phyloP scores from a whole-genome alignment of 2,329 filamentous ascomycete species.

The Aureobasidium sp. region DNA sequence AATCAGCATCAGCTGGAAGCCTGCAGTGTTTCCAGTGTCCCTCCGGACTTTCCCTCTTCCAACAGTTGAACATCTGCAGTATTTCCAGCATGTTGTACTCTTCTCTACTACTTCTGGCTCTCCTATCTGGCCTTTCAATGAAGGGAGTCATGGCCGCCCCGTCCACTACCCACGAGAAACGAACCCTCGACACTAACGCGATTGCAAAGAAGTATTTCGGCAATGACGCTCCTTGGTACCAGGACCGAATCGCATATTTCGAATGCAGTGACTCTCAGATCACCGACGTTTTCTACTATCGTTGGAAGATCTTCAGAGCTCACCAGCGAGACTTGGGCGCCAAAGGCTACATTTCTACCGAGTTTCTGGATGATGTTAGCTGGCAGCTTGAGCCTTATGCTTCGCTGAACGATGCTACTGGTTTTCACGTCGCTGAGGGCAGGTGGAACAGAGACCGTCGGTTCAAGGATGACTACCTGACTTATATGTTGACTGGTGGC shows the following conservation, averaged over 20 bases:
- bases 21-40: neutral
- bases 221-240: constrained; percentile 37
- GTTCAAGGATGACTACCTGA: constrained; percentile 38
- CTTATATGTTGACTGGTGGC: constrained; percentile 34
- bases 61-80: neutral
- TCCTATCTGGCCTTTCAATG: neutral
- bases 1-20: neutral
- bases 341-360: constrained; percentile 39
- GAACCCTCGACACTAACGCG: neutral
- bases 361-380: constrained; percentile 38
- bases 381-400: constrained; percentile 39
- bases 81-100: constrained; percentile 3
- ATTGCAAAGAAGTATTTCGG: constrained; percentile 28
- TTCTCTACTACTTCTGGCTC: neutral
- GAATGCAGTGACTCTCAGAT: constrained; percentile 33
- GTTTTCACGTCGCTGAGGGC: constrained; percentile 38
- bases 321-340: constrained; percentile 39
- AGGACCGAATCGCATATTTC: constrained; percentile 33
- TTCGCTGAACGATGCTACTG: constrained; percentile 39
- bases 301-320: constrained; percentile 38
- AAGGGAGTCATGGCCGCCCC: neutral
- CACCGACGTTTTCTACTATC: constrained; percentile 41
- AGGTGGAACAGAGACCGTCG: constrained; percentile 40
- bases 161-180: neutral
- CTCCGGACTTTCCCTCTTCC: neutral